A percentile compares a stretch with the other conserved stretches of the same genome.
These are phyloP conservation scores for Epichloe festucae DNA, from an alignment of 2,329 filamentous ascomycete species.

Conservation along the genomic window DNA sequence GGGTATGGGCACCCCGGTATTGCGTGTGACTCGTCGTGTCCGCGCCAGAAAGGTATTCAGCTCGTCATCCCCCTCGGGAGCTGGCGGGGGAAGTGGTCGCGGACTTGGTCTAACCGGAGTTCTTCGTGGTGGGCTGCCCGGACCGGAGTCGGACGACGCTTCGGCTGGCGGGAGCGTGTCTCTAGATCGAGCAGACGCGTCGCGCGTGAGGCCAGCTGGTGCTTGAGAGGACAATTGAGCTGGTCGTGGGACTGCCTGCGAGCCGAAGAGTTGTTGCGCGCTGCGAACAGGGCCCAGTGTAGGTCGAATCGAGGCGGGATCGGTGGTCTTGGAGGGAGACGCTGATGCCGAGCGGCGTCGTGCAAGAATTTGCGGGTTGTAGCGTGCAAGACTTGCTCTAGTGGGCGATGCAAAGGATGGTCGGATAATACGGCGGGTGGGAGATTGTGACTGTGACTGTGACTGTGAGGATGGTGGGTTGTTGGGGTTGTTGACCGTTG, in stretches of 20 bases:
- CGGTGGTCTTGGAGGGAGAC: conserved; percentile 15
- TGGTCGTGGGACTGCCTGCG: background rate
- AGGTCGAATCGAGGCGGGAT: conserved; percentile 4
- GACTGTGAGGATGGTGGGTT: conserved; percentile 4
- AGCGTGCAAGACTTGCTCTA: conserved; percentile 47
- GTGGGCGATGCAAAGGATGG: conserved; percentile 57
- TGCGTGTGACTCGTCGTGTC: conserved; percentile 15
- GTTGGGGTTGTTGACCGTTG: background rate
- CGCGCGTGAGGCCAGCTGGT: conserved; percentile 7
- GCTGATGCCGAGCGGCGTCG: conserved; percentile 27
- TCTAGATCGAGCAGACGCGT: conserved; percentile 12
- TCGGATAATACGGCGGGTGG: conserved; percentile 20
- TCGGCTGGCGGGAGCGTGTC: conserved; percentile 6
- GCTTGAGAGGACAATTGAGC: background rate
- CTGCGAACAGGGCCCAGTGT: background rate
- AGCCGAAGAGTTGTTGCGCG: background rate
- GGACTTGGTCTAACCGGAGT: conserved; percentile 30
- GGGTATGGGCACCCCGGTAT: conserved; percentile 18
- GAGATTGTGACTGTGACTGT: background rate
- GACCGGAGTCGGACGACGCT: conserved; percentile 14
- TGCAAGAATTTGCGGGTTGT: conserved; percentile 45
- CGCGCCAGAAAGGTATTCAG: conserved; percentile 19
- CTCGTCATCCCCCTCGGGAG: conserved; percentile 16
- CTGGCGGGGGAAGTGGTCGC: conserved; percentile 33
- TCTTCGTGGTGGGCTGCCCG: conserved; percentile 24